phyloP scores from a whole-genome alignment of 148 eudicot species.

The Rhododendron simsii region DNA sequence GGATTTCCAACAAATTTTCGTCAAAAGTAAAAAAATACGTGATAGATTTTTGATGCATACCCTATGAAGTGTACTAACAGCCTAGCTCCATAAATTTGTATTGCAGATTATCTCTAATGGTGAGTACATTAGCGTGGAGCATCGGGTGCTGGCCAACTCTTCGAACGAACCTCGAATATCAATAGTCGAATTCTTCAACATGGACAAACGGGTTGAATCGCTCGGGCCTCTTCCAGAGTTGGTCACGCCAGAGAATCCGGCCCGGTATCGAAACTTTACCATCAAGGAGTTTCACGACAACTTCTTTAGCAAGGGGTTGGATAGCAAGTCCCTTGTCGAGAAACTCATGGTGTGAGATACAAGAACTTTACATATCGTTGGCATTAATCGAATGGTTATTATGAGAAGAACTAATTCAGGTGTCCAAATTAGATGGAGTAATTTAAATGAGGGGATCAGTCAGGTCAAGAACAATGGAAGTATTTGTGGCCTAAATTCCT shows the following conservation, averaged over 20 bases:
- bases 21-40: too few species aligned
- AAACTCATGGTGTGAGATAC: background rate
- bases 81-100: background rate
- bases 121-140: constrained; percentile 20
- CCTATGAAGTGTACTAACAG: background rate
- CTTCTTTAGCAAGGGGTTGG: constrained; percentile 13
- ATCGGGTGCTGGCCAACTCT: constrained; percentile 24
- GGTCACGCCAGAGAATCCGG: constrained; percentile 16
- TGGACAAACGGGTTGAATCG: background rate
- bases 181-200: constrained; percentile 11
- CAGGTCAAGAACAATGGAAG: too few species aligned
- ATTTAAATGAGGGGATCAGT: too few species aligned
- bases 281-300: constrained; percentile 14
- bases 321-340: constrained; percentile 17
- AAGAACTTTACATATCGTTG: too few species aligned
- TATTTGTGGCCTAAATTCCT: too few species aligned
- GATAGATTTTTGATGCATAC: too few species aligned
- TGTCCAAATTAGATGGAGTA: too few species aligned
- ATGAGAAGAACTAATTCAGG: too few species aligned
- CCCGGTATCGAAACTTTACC: constrained; percentile 19
- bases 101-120: constrained; percentile 23
- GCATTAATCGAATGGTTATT: too few species aligned
- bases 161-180: constrained; percentile 17
- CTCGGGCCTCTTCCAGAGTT: constrained; percentile 28
- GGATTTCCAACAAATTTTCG: too few species aligned